These are phyloP conservation scores for Leccinellum rugosiceps DNA, from an alignment of 768 basidiomycete genomes.

Conservation along the genomic window DNA sequence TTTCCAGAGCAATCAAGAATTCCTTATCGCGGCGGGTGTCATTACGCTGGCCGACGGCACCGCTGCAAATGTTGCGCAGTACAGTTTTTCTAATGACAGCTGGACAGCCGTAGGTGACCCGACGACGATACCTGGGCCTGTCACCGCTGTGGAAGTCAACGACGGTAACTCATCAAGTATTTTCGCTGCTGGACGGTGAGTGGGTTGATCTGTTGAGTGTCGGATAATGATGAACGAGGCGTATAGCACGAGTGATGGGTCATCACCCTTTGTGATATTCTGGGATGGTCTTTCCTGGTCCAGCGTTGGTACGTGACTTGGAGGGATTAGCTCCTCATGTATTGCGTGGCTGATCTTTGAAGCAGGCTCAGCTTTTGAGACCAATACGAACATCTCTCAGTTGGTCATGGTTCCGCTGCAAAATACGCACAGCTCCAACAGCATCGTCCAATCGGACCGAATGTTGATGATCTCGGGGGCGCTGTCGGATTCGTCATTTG, in stretches of 20 bases:
- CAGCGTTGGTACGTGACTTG: conserved; percentile 47
- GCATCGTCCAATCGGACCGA: conserved; percentile 77
- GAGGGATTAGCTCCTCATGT: background rate
- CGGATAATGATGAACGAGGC: background rate
- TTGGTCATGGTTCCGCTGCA: conserved; percentile 88
- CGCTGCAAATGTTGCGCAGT: conserved; percentile 70
- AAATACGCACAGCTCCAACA: conserved; percentile 65
- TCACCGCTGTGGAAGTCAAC: conserved; percentile 86
- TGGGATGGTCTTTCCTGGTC: conserved; percentile 86
- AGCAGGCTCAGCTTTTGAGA: conserved; percentile 53
- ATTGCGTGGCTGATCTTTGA: background rate
- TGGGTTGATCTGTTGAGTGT: conserved; percentile 3
- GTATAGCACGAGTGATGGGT: conserved; percentile 52
- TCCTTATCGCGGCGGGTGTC: conserved; percentile 77
- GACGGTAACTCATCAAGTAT: conserved; percentile 76
- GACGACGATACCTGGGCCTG: conserved; percentile 76
- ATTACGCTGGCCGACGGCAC: conserved; percentile 64
- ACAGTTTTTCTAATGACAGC: conserved; percentile 62
- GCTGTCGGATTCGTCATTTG: conserved; percentile 64
- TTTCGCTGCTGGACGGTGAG: conserved; percentile 86
- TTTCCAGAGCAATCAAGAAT: conserved; percentile 57
- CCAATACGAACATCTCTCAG: conserved; percentile 69
- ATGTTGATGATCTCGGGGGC: conserved; percentile 87
- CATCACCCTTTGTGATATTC: conserved; percentile 68
- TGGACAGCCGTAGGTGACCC: conserved; percentile 71